Base-by-base conservation (phyloP, 2,329 filamentous ascomycete genomes). In the Pyrenophora tritici-repentis region DNA sequence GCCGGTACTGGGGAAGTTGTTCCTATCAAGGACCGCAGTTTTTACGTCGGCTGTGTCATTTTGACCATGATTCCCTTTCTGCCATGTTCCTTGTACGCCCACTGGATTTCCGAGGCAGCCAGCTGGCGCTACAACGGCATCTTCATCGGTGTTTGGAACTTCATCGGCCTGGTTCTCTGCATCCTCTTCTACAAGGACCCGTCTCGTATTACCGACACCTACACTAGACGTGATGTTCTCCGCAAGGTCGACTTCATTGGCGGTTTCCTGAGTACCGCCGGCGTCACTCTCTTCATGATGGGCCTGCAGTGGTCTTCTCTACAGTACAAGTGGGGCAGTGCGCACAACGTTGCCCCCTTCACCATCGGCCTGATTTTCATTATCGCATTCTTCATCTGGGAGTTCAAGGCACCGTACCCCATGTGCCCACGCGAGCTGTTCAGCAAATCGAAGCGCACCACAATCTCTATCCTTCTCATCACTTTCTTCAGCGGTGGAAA, bases 1-100 rank as follows among this genome's bases (percentile, higher is more conserved):
- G 85, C 86, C 22, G 86, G 81, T 29, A 86, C 86, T 1, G 84
- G 85, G 2, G 86, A 90, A 66, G 78, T 89, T 53, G 87, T 85
- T 0, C 86, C 87, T 1, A 83, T 83, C 16, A 76, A 81, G 14
- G 83, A 87, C 68, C 81, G 87, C 40, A 86, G 84, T 24, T 80
- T 80, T 63, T 88, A 87, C 62, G 81, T 87, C 18, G 81, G 82
- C 10, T 68, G 79, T 1, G 72, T 88, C 12, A 80, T 86, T 38
- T 79, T 86, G 61, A 84, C 81, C 47, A 85, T 87, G 50, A 56
- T 86, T 1, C 85, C 84, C 0, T 87, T 87, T 65, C 81, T 80
- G 49, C 84, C 85, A 0, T 82, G 83, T 1, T 83, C 85, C 0
- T 71, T 88, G 17, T 88, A 80, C 72, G 83, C 77, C 29, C 84